Conservation (phyloP, 257 asterid species). For the Solanum gandarillasii region DNA sequence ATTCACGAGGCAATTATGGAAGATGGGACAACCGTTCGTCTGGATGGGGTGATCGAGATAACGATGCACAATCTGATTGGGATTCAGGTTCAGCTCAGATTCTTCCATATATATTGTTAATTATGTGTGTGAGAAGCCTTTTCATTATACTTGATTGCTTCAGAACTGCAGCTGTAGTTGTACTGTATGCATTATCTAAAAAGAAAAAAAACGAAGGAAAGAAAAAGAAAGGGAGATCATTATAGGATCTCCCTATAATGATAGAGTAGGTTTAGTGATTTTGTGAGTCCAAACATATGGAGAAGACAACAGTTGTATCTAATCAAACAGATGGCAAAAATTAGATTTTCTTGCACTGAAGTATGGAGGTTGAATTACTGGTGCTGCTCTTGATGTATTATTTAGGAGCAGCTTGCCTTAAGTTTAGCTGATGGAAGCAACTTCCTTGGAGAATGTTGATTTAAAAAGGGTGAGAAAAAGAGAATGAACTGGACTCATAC, state of each 20-base stretch:
- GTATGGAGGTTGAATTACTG: background rate
- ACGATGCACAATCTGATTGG: slow-evolving; percentile 55
- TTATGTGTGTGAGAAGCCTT: background rate
- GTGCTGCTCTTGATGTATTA: background rate
- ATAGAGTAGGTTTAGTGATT: background rate
- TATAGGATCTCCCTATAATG: background rate
- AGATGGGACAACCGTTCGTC: slow-evolving; percentile 74
- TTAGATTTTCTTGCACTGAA: background rate
- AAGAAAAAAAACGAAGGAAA: background rate
- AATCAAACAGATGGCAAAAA: background rate
- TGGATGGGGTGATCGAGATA: slow-evolving; percentile 55
- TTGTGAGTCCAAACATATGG: background rate
- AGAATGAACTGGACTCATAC: background rate
- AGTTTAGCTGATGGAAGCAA: background rate
- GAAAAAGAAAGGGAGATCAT: background rate
- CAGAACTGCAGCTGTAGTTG: background rate
- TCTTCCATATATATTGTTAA: background rate
- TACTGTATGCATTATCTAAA: background rate
- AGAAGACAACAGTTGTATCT: background rate
- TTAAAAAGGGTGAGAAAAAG: background rate
- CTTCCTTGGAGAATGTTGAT: background rate
- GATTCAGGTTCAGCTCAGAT: slow-evolving; percentile 58
- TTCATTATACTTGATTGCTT: background rate
- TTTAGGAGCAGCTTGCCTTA: background rate
- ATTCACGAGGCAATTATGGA: slow-evolving; percentile 19